Evolutionary conservation across 169 alveolate species (phyloP).

Genomic region (Plasmodium berghei): DNA sequence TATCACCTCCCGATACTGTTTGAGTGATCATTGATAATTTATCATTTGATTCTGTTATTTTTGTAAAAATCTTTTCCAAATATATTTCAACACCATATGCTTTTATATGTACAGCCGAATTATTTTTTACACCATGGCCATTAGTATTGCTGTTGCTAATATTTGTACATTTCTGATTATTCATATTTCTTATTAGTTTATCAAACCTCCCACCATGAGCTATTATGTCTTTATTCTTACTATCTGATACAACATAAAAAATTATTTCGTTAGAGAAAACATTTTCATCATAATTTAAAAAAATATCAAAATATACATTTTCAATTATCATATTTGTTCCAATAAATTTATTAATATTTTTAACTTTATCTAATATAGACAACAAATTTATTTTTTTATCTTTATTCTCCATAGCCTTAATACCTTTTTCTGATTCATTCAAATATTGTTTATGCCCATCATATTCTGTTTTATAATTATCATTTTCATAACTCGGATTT

Average conservation of each 20-base stretch:
- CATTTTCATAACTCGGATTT: too few relatives aligned
- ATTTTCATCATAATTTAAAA: conserved; percentile 70
- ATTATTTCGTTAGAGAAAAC: conserved; percentile 60
- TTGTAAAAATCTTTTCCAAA: conserved; percentile 50
- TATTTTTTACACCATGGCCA: neutral
- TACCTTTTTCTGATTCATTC: neutral
- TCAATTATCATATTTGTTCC: conserved; percentile 46
- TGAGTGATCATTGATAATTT: conserved; percentile 35
- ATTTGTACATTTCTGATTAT: neutral
- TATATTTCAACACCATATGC: conserved; percentile 71
- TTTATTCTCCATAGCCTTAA: conserved; percentile 3
- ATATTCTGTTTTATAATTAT: neutral
- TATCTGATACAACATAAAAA: conserved; percentile 65
- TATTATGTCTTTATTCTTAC: conserved; percentile 65
- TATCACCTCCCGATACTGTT: conserved; percentile 20
- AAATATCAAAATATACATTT: conserved; percentile 56
- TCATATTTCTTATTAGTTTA: conserved; percentile 33
- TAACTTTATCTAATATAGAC: conserved; percentile 45
- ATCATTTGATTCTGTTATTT: conserved; percentile 44
- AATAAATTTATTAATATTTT: conserved; percentile 66
- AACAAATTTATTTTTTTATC: conserved; percentile 17
- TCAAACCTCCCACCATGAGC: conserved; percentile 73
- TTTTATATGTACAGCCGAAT: conserved; percentile 16
- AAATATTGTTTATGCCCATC: neutral
- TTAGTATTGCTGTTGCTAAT: neutral